Evolutionary conservation across 495 filamentous ascomycete genomes (phyloP).

Genomic region (Pyronema domesticum): DNA sequence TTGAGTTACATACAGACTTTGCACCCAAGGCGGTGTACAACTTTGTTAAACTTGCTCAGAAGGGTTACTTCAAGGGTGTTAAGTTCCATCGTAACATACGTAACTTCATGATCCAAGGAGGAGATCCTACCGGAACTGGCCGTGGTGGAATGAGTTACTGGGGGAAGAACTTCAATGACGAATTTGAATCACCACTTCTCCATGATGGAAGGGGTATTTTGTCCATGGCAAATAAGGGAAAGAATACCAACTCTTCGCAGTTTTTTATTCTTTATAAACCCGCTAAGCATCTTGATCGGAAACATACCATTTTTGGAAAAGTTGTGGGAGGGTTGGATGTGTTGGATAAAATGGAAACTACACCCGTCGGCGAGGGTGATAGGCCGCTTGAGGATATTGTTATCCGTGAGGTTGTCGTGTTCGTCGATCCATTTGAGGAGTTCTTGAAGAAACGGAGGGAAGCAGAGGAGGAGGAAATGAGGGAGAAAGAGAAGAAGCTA

Average conservation of each 20-base stretch:
- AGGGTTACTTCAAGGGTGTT: constrained; percentile 71
- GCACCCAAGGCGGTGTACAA: constrained; percentile 93
- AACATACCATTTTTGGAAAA: constrained; percentile 88
- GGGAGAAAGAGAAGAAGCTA: constrained; percentile 33
- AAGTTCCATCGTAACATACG: constrained; percentile 81
- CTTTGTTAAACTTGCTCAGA: constrained; percentile 73
- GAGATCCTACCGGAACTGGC: constrained; percentile 82
- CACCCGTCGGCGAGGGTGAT: constrained; percentile 47
- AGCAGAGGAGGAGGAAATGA: constrained; percentile 31
- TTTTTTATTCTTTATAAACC: constrained; percentile 88
- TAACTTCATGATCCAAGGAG: constrained; percentile 97
- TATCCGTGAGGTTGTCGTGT: constrained; percentile 69
- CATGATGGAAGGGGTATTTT: constrained; percentile 65
- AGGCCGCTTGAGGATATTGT: constrained; percentile 55
- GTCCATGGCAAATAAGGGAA: constrained; percentile 96
- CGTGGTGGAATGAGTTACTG: constrained; percentile 73
- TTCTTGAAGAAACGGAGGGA: constrained; percentile 49
- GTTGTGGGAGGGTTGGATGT: constrained; percentile 65
- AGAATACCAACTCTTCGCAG: constrained; percentile 86
- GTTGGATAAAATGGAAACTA: constrained; percentile 52
- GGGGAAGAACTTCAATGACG: constrained; percentile 82
- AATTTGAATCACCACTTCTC: constrained; percentile 70
- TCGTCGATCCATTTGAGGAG: constrained; percentile 91
- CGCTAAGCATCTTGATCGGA: constrained; percentile 68
- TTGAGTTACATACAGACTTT: constrained; percentile 80